phyloP scores from a whole-genome alignment of 441 rosid species.

The Populus hybrid region DNA sequence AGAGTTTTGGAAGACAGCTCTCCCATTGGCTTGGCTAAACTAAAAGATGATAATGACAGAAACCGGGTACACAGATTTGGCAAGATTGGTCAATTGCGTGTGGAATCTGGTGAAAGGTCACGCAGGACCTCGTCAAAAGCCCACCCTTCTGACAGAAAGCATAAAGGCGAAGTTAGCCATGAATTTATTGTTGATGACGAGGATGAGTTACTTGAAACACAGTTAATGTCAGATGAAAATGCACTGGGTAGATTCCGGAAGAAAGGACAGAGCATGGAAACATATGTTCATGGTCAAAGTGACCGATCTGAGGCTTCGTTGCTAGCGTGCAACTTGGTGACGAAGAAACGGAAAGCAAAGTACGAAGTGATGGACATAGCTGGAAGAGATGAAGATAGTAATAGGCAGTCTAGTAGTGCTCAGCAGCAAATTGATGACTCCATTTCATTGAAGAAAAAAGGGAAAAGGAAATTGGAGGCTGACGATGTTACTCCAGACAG shows the following conservation, averaged over 20 bases:
- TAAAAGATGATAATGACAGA: conserved; percentile 43
- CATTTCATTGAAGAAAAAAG: too few relatives aligned
- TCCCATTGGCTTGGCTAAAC: conserved; percentile 31
- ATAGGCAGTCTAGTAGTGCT: too few relatives aligned
- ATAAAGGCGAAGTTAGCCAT: conserved; percentile 37
- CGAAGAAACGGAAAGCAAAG: too few relatives aligned
- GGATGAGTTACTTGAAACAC: conserved; percentile 46
- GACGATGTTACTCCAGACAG: too few relatives aligned
- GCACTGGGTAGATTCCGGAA: conserved; percentile 40
- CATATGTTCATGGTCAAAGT: too few relatives aligned
- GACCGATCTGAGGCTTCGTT: too few relatives aligned
- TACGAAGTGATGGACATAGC: too few relatives aligned
- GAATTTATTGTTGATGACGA: conserved; percentile 46
- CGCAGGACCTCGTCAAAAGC: conserved; percentile 46
- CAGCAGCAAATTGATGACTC: too few relatives aligned
- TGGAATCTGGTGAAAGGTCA: conserved; percentile 46
- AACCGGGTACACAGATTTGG: conserved; percentile 33
- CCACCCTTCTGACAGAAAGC: conserved; percentile 52
- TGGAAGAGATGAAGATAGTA: too few relatives aligned
- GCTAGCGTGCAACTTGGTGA: too few relatives aligned
- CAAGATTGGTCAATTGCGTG: conserved; percentile 47
- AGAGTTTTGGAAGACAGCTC: conserved; percentile 41
- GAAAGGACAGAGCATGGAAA: conserved; percentile 51
- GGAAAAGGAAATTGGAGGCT: too few relatives aligned
- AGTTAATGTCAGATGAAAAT: conserved; percentile 39